Evolutionary conservation across 164 flowering plant genomes (phyloP).

Genomic region (Platanus orientalis): DNA sequence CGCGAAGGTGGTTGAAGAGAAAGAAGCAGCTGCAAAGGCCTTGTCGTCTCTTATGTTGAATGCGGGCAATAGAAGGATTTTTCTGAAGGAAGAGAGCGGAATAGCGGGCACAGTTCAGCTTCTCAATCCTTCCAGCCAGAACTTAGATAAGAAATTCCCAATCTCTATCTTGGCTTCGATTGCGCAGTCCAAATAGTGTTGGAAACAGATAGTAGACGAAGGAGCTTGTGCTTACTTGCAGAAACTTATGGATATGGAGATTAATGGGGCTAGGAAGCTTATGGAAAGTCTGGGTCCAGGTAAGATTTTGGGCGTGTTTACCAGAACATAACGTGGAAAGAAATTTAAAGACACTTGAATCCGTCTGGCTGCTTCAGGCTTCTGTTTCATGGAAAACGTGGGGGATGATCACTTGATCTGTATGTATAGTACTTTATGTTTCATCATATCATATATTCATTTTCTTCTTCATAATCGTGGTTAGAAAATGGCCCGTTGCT

Average conservation of each 20-base stretch:
- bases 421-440: slow-evolving; percentile 31
- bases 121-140: slow-evolving; percentile 53
- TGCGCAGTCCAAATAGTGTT: slow-evolving; percentile 51
- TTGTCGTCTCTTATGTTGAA: slow-evolving; percentile 46
- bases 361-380: too few relatives aligned
- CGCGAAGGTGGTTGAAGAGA: slow-evolving; percentile 72
- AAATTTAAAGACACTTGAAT: neutral
- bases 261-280: slow-evolving; percentile 80
- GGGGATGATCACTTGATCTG: slow-evolving; percentile 13
- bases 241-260: slow-evolving; percentile 69
- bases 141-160: slow-evolving; percentile 64
- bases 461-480: slow-evolving; percentile 17
- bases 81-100: slow-evolving; percentile 67
- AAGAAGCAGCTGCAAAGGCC: slow-evolving; percentile 62
- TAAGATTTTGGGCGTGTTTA: slow-evolving; percentile 78
- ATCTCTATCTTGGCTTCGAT: slow-evolving; percentile 46
- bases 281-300: slow-evolving; percentile 55
- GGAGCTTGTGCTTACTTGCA: slow-evolving; percentile 64
- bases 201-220: slow-evolving; percentile 68
- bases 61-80: slow-evolving; percentile 48
- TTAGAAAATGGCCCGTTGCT: slow-evolving; percentile 10
- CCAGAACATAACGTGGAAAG: slow-evolving; percentile 35
- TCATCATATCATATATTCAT: slow-evolving; percentile 6
- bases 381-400: neutral
- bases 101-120: slow-evolving; percentile 54